Percentiles rank a stretch among this genome's conserved stretches.
Conservation (phyloP, 345 rosid species). For the Eucalyptus tenuipes region DNA sequence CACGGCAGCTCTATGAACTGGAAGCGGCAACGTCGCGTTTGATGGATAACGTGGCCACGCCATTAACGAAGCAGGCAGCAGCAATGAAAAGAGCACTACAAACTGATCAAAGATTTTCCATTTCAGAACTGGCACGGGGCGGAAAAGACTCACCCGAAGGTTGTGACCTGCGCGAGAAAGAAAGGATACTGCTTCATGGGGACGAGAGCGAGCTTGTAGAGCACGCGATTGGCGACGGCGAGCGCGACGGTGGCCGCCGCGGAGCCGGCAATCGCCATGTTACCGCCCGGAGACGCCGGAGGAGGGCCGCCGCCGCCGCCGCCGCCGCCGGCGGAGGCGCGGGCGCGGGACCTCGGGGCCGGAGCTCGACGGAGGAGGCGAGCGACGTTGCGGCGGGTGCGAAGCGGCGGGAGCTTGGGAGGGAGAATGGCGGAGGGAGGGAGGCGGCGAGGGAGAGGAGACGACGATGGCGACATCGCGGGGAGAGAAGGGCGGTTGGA, state of each 20-base stretch:
- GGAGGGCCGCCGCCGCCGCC: background rate
- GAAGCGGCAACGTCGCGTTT: background rate
- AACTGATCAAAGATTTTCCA: background rate
- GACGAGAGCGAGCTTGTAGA: conserved; percentile 91
- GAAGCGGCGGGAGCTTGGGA: background rate
- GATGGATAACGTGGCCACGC: background rate
- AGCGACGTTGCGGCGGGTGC: background rate
- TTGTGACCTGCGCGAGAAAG: conserved; percentile 75
- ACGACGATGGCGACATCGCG: background rate
- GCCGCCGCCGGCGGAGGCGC: background rate
- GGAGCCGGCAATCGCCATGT: conserved; percentile 15
- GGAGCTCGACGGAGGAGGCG: background rate
- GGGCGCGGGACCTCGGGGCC: background rate
- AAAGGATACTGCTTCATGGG: conserved; percentile 84
- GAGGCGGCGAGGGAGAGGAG: background rate
- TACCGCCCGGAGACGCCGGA: background rate
- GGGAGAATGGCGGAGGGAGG: background rate
- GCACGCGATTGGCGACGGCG: conserved; percentile 80
- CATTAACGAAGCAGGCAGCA: background rate
- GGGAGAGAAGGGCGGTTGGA: background rate
- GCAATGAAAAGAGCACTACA: background rate
- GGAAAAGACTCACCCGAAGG: conserved; percentile 46
- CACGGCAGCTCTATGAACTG: background rate
- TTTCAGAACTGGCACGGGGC: background rate
- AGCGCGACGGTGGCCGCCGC: conserved; percentile 34